These are phyloP conservation scores for Nicotiana tabacum DNA, from an alignment of 257 asterid species.

Conservation along the genomic window DNA sequence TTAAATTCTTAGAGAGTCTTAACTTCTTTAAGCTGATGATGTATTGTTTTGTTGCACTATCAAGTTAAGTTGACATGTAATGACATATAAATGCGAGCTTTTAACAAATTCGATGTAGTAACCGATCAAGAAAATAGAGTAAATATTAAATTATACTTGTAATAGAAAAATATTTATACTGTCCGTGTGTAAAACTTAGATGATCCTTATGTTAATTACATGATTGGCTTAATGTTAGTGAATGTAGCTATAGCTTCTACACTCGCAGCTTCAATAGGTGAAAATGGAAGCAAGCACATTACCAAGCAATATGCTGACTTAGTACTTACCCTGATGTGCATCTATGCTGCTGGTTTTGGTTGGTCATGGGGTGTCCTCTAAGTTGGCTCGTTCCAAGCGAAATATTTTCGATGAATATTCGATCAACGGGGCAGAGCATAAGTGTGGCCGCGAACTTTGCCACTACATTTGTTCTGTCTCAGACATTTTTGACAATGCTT, in stretches of 20 bases:
- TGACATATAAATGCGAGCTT: too few species aligned
- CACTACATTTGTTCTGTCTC: conserved; percentile 79
- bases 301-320: conserved; percentile 21
- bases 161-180: too few species aligned
- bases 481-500: conserved; percentile 71
- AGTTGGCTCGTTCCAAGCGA: conserved; percentile 90
- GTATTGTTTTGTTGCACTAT: too few species aligned
- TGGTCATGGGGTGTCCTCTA: conserved; percentile 92
- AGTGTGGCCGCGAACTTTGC: conserved; percentile 64
- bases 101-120: too few species aligned
- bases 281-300: not conserved
- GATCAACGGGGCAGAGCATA: conserved; percentile 77
- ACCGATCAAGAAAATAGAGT: too few species aligned
- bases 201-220: not conserved
- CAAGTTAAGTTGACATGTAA: too few species aligned
- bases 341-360: conserved; percentile 63
- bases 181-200: not conserved
- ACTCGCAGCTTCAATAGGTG: not conserved
- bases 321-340: conserved; percentile 62
- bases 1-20: too few species aligned
- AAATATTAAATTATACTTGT: too few species aligned
- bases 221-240: not conserved
- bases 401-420: conserved; percentile 69
- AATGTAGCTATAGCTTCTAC: not conserved
- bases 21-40: too few species aligned